These are phyloP conservation scores for Euptelea pleiosperma DNA, from an alignment of 164 flowering plant genomes.

Conservation along the genomic window DNA sequence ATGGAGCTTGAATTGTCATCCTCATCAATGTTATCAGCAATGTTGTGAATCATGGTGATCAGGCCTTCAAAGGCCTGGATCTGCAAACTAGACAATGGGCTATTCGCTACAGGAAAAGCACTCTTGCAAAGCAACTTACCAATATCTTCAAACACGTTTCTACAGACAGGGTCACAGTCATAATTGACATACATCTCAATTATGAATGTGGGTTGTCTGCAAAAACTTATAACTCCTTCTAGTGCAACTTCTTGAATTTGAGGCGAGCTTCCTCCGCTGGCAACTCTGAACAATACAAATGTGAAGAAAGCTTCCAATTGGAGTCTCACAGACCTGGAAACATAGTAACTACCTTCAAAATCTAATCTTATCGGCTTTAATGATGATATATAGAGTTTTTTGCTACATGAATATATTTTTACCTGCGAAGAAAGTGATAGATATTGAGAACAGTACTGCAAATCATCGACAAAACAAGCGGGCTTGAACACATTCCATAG, in stretches of 20 bases:
- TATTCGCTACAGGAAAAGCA: conserved; percentile 48
- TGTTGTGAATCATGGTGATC: conserved; percentile 50
- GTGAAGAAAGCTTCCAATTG: conserved; percentile 88
- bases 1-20: conserved; percentile 28
- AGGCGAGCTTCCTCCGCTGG: conserved; percentile 25
- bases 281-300: conserved; percentile 54
- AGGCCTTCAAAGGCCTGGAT: conserved; percentile 90
- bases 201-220: conserved; percentile 71
- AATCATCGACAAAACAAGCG: conserved; percentile 76
- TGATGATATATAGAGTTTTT: too few relatives aligned
- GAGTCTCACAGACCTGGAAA: conserved; percentile 63
- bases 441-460: conserved; percentile 74
- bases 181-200: conserved; percentile 72
- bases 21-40: conserved; percentile 59
- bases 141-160: conserved; percentile 66
- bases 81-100: conserved; percentile 52
- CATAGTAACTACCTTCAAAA: too few relatives aligned
- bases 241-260: conserved; percentile 80
- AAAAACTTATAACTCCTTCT: conserved; percentile 83
- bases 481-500: conserved; percentile 57
- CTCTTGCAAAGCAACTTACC: conserved; percentile 77
- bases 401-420: too few relatives aligned
- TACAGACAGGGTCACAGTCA: conserved; percentile 65
- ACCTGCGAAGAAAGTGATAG: conserved; percentile 80
- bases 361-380: too few relatives aligned